Percentiles rank a stretch among this genome's conserved stretches.
Evolutionary conservation across 768 basidiomycete genomes (phyloP).

Genomic region (Mycena filopes): DNA sequence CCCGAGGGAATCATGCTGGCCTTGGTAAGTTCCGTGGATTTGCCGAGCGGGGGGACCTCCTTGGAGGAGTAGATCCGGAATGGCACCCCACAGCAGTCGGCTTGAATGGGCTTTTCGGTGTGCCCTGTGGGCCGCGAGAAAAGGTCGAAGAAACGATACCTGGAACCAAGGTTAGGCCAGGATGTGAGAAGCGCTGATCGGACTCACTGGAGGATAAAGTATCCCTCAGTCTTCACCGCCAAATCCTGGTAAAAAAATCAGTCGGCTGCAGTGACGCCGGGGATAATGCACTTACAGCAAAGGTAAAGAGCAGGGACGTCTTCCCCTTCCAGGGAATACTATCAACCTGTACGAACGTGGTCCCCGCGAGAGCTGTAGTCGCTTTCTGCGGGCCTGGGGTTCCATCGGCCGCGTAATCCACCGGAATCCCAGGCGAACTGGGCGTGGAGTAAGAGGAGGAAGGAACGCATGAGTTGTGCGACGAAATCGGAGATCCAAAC

Average conservation of each 20-base stretch:
- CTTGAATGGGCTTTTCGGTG: constrained; percentile 47
- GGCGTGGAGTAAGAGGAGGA: constrained; percentile 27
- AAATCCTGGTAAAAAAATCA: constrained; percentile 59
- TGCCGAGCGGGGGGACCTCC: constrained; percentile 54
- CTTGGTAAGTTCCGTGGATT: constrained; percentile 58
- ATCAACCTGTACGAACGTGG: constrained; percentile 68
- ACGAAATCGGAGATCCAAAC: neutral
- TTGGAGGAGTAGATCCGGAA: constrained; percentile 60
- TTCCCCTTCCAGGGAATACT: constrained; percentile 67
- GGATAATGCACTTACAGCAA: constrained; percentile 56
- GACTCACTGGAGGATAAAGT: constrained; percentile 59
- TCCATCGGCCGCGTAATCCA: constrained; percentile 56
- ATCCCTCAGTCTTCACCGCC: constrained; percentile 76
- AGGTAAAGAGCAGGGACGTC: constrained; percentile 70
- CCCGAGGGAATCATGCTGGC: constrained; percentile 33
- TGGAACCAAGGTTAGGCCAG: neutral
- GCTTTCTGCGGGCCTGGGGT: constrained; percentile 48
- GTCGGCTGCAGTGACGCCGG: neutral
- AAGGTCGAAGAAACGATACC: constrained; percentile 55
- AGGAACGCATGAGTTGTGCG: neutral
- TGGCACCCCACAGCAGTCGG: constrained; percentile 52
- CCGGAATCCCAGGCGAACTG: constrained; percentile 46
- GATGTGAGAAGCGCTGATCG: no score
- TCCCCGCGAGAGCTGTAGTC: constrained; percentile 66
- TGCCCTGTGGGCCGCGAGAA: constrained; percentile 38